These are phyloP conservation scores for Camellia japonica DNA, from an alignment of 148 eudicot genomes.

Conservation along the genomic window DNA sequence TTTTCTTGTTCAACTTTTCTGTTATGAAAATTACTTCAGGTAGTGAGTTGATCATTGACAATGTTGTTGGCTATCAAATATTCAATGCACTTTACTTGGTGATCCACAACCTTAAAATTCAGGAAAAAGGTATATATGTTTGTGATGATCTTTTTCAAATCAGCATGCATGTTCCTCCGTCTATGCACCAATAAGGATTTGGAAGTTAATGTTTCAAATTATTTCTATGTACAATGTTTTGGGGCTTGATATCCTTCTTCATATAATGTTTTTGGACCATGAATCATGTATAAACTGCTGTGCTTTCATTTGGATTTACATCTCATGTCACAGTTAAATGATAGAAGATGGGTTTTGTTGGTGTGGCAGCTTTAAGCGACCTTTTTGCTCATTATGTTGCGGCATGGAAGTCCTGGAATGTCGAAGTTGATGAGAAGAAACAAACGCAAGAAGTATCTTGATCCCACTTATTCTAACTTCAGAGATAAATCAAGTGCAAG, in stretches of 20 bases:
- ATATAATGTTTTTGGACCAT: too few species aligned
- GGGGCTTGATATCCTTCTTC: too few species aligned
- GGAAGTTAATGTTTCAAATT: too few species aligned
- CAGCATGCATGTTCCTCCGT: too few species aligned
- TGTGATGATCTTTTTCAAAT: too few species aligned
- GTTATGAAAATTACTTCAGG: background rate
- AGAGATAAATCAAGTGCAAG: background rate
- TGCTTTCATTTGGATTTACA: background rate
- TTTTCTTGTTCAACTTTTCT: background rate
- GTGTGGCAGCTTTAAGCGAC: conserved; percentile 25
- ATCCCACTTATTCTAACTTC: background rate
- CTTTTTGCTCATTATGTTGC: conserved; percentile 41
- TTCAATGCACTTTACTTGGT: background rate
- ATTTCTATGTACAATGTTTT: too few species aligned
- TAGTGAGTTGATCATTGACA: background rate
- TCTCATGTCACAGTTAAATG: background rate
- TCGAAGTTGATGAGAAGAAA: conserved; percentile 32
- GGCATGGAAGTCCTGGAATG: conserved; percentile 50
- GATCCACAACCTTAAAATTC: background rate
- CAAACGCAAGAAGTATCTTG: conserved; percentile 13
- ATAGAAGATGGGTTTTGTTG: conserved; percentile 9
- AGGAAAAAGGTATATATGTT: too few species aligned
- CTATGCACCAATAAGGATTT: too few species aligned
- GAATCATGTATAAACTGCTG: too few species aligned
- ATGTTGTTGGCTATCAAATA: background rate